Evolutionary conservation across 768 basidiomycete species (phyloP).

Genomic region (Macrocybe gigantea): DNA sequence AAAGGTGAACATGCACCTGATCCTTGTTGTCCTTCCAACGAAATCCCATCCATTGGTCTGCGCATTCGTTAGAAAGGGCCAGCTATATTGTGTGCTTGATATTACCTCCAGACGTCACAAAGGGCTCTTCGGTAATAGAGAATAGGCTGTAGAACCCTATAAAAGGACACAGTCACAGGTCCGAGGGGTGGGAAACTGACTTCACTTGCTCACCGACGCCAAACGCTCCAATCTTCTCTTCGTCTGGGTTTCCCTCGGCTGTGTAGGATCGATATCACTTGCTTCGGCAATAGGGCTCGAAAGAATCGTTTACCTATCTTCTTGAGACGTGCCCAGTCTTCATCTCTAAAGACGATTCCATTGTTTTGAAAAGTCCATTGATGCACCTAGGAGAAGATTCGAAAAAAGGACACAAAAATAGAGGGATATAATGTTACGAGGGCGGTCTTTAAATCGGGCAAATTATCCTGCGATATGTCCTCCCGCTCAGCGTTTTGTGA

Average conservation of each 20-base stretch:
- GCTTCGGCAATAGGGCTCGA: background rate
- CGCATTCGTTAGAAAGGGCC: constrained; percentile 14
- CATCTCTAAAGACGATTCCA: constrained; percentile 72
- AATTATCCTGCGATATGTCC: constrained; percentile 9
- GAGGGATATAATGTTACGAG: constrained; percentile 32
- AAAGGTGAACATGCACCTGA: constrained; percentile 44
- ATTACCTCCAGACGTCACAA: constrained; percentile 74
- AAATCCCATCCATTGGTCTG: constrained; percentile 90
- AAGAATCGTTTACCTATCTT: constrained; percentile 59
- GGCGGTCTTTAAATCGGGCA: constrained; percentile 65
- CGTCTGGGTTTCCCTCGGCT: constrained; percentile 93
- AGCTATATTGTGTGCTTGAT: constrained; percentile 12
- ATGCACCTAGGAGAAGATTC: constrained; percentile 42
- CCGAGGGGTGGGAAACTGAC: too few species aligned
- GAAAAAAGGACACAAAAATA: background rate
- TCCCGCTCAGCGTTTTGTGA: constrained; percentile 7
- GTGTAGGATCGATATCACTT: background rate
- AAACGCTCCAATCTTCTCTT: constrained; percentile 94
- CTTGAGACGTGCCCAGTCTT: constrained; percentile 87
- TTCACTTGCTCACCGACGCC: constrained; percentile 56
- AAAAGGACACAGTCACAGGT: background rate
- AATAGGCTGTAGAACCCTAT: constrained; percentile 75
- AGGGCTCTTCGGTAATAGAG: constrained; percentile 79
- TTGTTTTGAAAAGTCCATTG: constrained; percentile 89
- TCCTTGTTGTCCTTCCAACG: constrained; percentile 95